Conservation (phyloP, 1,284 basidiomycete species). For the Coriolopsis trogii region DNA sequence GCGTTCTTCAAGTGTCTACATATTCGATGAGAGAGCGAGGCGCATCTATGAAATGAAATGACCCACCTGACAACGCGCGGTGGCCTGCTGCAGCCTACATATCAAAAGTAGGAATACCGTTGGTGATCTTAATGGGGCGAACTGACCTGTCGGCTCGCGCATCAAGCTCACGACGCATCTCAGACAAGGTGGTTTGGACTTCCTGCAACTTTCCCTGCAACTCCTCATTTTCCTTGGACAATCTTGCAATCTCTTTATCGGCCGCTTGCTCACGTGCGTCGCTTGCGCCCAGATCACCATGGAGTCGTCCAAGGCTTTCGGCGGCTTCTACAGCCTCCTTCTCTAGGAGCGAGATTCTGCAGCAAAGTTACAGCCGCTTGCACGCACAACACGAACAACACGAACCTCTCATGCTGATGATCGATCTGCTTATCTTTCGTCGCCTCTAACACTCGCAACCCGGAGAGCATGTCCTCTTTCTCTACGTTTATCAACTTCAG, state of each 20-base stretch:
- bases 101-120: neutral
- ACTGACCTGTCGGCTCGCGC: constrained; percentile 30
- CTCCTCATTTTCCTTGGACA: constrained; percentile 13
- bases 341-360: constrained; percentile 29
- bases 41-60: constrained; percentile 28
- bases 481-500: constrained; percentile 1
- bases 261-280: constrained; percentile 24
- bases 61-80: constrained; percentile 31
- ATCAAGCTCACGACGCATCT: constrained; percentile 29
- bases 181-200: constrained; percentile 15
- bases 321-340: constrained; percentile 20
- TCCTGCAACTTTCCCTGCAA: constrained; percentile 13
- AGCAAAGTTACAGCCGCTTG: no score
- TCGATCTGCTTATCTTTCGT: constrained; percentile 11
- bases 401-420: no score
- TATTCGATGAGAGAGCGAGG: neutral
- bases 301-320: constrained; percentile 30
- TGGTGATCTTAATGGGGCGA: neutral
- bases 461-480: constrained; percentile 1
- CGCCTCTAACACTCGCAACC: neutral
- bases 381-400: no score
- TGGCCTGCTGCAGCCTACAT: constrained; percentile 29
- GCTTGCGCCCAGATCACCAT: constrained; percentile 33
- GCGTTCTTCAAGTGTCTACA: constrained; percentile 58
- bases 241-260: constrained; percentile 9